These are phyloP conservation scores for Apophysomyces sp. DNA, from an alignment of 371 early-diverging fungal genomes.

Conservation along the genomic window DNA sequence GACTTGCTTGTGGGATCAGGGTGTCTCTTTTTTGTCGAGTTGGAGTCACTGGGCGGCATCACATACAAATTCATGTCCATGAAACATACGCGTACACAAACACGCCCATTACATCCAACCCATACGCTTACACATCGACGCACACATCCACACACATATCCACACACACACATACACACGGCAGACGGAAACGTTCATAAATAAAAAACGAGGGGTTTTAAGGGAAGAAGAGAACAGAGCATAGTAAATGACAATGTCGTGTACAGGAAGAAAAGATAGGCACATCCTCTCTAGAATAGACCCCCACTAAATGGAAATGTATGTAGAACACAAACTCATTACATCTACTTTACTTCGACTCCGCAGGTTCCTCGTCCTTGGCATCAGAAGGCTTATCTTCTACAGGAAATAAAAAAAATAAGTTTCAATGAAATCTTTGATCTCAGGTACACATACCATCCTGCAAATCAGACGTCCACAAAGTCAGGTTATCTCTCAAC, in stretches of 20 bases:
- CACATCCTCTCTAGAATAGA: conserved; percentile 2
- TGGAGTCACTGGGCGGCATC: background rate
- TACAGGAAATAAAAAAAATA: conserved; percentile 5
- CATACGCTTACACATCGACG: background rate
- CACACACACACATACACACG: background rate
- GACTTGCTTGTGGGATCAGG: background rate
- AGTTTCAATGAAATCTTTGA: background rate
- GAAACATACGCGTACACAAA: background rate
- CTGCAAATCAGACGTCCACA: conserved; percentile 99
- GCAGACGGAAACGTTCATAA: background rate
- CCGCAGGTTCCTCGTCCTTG: conserved; percentile 41
- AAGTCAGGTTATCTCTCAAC: conserved; percentile 98
- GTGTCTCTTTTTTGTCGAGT: background rate
- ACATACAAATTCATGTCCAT: background rate
- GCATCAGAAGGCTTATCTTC: conserved; percentile 10
- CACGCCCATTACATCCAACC: too few species aligned
- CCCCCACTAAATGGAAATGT: conserved; percentile 1
- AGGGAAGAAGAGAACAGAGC: background rate
- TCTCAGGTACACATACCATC: conserved; percentile 64
- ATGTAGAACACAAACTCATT: conserved; percentile 2
- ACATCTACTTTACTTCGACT: conserved; percentile 48
- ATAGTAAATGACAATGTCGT: conserved; percentile 3
- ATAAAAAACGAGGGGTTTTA: conserved; percentile 2
- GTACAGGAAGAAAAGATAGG: conserved; percentile 1
- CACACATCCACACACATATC: background rate